A percentile compares a stretch with the other conserved stretches of the same genome.
phyloP scores from a whole-genome alignment of 176 grass and related monocot genomes.

The Musa beccarii region DNA sequence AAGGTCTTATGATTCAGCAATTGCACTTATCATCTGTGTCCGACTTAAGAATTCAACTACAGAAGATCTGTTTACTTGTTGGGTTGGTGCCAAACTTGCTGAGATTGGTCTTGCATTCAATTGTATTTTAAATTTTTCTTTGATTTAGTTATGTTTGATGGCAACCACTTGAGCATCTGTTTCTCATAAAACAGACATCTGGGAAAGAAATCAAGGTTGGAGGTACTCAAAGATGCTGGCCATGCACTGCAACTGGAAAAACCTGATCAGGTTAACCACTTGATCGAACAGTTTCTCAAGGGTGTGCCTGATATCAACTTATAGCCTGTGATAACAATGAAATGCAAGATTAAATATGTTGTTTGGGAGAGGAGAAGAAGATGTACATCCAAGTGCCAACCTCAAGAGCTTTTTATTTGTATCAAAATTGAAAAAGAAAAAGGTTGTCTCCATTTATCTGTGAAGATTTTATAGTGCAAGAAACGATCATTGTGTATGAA shows the following conservation, averaged over 20 bases:
- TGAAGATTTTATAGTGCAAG: no score
- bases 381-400: no score
- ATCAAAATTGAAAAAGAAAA: no score
- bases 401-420: no score
- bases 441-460: no score
- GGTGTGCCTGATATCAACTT: neutral
- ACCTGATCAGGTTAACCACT: slow-evolving; percentile 31
- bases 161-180: neutral
- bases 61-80: no score
- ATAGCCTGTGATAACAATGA: no score
- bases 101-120: neutral
- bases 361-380: no score
- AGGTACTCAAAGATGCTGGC: slow-evolving; percentile 66
- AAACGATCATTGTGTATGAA: no score
- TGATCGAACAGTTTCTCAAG: slow-evolving; percentile 53
- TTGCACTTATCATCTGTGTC: neutral
- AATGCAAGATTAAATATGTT: no score
- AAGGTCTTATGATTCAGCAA: neutral
- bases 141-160: neutral
- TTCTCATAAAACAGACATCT: slow-evolving; percentile 41
- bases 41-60: no score
- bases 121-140: neutral
- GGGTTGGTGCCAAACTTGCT: neutral
- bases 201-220: slow-evolving; percentile 44
- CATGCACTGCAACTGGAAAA: slow-evolving; percentile 81